Evolutionary conservation across 306 rosid genomes (phyloP).

Genomic region (Prunus kanzakura): DNA sequence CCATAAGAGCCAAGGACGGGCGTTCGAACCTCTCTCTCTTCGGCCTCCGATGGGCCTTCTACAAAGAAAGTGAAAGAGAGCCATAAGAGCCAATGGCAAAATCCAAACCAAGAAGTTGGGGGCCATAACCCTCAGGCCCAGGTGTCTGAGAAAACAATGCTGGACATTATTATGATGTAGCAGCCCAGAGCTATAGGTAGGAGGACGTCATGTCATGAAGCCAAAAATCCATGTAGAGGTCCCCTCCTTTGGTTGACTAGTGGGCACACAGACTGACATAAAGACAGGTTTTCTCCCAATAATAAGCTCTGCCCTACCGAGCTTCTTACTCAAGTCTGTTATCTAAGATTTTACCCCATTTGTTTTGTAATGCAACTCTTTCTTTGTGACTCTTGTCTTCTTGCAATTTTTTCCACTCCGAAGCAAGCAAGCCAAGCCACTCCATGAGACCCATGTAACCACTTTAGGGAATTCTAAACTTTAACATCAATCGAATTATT

Average conservation of each 20-base stretch:
- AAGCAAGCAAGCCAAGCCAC: neutral
- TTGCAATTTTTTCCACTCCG: neutral
- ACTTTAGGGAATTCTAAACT: neutral
- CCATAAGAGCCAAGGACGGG: too few relatives aligned
- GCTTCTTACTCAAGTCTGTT: slow-evolving; percentile 9
- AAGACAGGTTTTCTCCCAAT: neutral
- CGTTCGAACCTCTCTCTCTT: neutral
- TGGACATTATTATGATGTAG: neutral
- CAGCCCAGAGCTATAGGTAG: neutral
- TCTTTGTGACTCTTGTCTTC: slow-evolving; percentile 9
- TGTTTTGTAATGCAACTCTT: slow-evolving; percentile 1
- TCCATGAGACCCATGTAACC: too few relatives aligned
- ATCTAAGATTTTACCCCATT: neutral
- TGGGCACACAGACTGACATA: neutral
- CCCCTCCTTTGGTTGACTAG: neutral
- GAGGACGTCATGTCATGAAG: neutral
- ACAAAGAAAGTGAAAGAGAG: too few relatives aligned
- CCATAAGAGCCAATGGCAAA: neutral
- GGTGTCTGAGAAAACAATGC: neutral
- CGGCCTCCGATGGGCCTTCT: too few relatives aligned
- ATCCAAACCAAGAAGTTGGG: neutral
- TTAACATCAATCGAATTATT: neutral
- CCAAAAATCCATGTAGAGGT: slow-evolving; percentile 3
- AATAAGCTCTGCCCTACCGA: neutral
- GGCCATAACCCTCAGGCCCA: neutral